Evolutionary conservation across 345 rosid genomes (phyloP), one percentile per base, ranked within the genome.

Genomic region (Abelmoschus esculentus): DNA sequence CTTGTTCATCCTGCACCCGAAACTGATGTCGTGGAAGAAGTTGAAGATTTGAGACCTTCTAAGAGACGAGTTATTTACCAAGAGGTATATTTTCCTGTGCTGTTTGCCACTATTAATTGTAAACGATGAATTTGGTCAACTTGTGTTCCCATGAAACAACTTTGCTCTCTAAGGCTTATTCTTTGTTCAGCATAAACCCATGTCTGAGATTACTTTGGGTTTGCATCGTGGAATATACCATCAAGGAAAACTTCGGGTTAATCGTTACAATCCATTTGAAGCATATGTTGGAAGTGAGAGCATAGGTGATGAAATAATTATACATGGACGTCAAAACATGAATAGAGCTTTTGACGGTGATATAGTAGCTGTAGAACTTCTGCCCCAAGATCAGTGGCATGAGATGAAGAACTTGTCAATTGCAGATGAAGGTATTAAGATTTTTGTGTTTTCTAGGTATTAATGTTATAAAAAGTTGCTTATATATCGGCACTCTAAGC

Each of bases 221-320:
- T 82, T 92, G 84, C 87, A 85, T 68, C 86, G 86, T 72, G 97
- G 97, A 75, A 91, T 95, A 76, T 95, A 83, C 74, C 97, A 92
- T 81, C 99, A 92, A 81, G 99, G 99, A 72, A 95, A 95, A 76
- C 91, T 92, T 72, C 91, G 97, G 22, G 96, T 95, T 73, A 95
- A 90, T 74, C 89, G 98, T 79, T 95, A 90, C 70, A 95, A 90
- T 84, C 92, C 99, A 56, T 92, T 89, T 70, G 96, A 95, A 82
- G 97, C 99, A 72, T 95, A 95, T 79, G 98, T 91, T 80, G 99
- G 98, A 78, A 95, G 93, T 69, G 97, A 95, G 85, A 91, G 99
- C 81, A 90, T 95, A 73, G 99, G 99, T 26, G 98, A 95, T 82
- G 99, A 95, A 76, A 91, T 95, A 55, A 86, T 88, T 71, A 81